phyloP scores from a whole-genome alignment of 2,329 filamentous ascomycete genomes.

The Diaporthe sp. region DNA sequence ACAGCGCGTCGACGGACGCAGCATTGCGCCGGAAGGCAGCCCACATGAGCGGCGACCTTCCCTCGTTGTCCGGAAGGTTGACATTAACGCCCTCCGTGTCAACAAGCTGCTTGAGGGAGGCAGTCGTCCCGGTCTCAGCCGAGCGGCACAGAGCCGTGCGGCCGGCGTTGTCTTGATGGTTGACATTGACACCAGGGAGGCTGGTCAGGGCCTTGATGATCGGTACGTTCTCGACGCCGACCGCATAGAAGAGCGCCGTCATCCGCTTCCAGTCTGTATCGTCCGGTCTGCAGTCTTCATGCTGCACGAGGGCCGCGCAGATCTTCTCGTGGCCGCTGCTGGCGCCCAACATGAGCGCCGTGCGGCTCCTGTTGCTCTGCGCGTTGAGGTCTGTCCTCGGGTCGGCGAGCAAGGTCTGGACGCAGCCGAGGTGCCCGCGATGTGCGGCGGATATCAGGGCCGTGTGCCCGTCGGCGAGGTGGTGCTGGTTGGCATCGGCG shows the following conservation, averaged over 20 bases:
- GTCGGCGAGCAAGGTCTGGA: not conserved
- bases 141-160: conserved; percentile 1
- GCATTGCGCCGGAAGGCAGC: not conserved
- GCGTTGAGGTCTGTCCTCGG: not conserved
- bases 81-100: not conserved
- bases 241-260: conserved; percentile 11
- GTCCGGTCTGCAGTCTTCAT: not conserved
- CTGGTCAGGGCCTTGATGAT: not conserved
- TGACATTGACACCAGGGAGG: not conserved
- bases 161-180: not conserved
- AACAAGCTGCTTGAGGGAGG: conserved; percentile 14
- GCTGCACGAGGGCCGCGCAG: not conserved
- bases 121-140: not conserved
- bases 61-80: conserved; percentile 3
- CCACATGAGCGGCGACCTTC: not conserved
- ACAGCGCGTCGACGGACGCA: not conserved
- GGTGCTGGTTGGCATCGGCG: not conserved
- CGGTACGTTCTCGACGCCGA: not conserved
- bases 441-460: not conserved
- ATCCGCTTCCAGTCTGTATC: not conserved
- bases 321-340: not conserved
- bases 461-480: not conserved
- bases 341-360: conserved; percentile 1
- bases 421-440: not conserved
- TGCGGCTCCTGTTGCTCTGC: not conserved